These are phyloP conservation scores for Lagerstroemia speciosa DNA, from an alignment of 345 rosid species.

Conservation along the genomic window DNA sequence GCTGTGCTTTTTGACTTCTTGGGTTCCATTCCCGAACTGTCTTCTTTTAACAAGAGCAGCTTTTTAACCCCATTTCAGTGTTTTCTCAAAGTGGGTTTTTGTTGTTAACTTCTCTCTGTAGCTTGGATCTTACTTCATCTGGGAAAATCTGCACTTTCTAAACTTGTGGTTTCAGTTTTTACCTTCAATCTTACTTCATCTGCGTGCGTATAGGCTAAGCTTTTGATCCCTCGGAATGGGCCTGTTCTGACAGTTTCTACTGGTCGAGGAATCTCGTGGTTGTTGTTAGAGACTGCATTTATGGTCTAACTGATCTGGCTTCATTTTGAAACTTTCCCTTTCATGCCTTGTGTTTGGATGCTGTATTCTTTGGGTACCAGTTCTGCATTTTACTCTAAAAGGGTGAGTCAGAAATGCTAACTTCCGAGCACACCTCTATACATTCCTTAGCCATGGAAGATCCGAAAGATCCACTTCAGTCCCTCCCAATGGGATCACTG, in stretches of 20 bases:
- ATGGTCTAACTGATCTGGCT: background rate
- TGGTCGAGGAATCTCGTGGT: background rate
- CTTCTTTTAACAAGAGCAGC: background rate
- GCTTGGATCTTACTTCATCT: conserved; percentile 4
- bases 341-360: background rate
- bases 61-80: background rate
- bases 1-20: conserved; percentile 9
- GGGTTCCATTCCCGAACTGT: background rate
- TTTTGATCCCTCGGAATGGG: background rate
- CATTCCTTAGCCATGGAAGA: conserved; percentile 21
- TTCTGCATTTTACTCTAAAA: conserved; percentile 16
- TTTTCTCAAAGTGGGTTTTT: conserved; percentile 1
- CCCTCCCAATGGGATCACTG: conserved; percentile 27
- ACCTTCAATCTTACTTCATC: conserved; percentile 7
- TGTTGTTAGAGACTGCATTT: conserved; percentile 1
- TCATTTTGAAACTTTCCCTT: background rate
- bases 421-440: conserved; percentile 24
- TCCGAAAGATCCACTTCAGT: conserved; percentile 14
- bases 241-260: conserved; percentile 4
- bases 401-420: conserved; percentile 17
- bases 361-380: conserved; percentile 10
- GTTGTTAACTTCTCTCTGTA: background rate
- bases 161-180: background rate
- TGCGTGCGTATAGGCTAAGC: background rate
- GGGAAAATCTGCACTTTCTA: conserved; percentile 3